These are phyloP conservation scores for Taphrina populina DNA, from an alignment of 1,139 yeast species.

Conservation along the genomic window DNA sequence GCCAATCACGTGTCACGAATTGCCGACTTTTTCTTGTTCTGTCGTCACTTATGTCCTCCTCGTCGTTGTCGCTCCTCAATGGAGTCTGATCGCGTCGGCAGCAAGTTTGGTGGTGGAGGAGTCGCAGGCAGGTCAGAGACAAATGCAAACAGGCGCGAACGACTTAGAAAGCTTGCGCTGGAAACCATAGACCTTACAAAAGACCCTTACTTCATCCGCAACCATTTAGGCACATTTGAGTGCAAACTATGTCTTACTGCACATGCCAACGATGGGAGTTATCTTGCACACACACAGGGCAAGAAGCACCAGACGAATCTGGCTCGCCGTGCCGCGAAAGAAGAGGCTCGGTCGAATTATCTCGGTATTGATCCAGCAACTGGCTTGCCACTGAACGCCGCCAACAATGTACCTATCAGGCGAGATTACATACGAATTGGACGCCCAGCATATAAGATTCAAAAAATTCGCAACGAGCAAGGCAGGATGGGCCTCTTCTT, in stretches of 20 bases:
- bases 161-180: conserved; percentile 64
- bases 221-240: conserved; percentile 71
- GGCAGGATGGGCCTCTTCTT: conserved; percentile 61
- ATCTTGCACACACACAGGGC: conserved; percentile 76
- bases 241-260: conserved; percentile 74
- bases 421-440: conserved; percentile 64
- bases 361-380: conserved; percentile 38
- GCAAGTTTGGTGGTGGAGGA: conserved; percentile 55
- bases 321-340: conserved; percentile 54
- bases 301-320: conserved; percentile 69
- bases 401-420: conserved; percentile 48
- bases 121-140: conserved; percentile 68
- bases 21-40: too few relatives aligned
- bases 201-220: conserved; percentile 72
- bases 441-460: conserved; percentile 63
- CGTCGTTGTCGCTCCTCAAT: too few relatives aligned
- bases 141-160: conserved; percentile 62
- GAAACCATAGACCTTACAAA: conserved; percentile 64
- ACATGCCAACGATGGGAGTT: conserved; percentile 72
- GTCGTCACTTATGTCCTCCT: too few relatives aligned
- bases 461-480: conserved; percentile 64
- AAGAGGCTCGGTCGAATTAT: conserved; percentile 39
- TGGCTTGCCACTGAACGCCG: conserved; percentile 41
- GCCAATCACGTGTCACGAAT: too few relatives aligned
- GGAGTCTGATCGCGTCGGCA: conserved; percentile 29